Evolutionary conservation across 1,284 basidiomycete species (phyloP), one percentile per base, ranked within the genome.

Genomic region (Abortiporus biennis): DNA sequence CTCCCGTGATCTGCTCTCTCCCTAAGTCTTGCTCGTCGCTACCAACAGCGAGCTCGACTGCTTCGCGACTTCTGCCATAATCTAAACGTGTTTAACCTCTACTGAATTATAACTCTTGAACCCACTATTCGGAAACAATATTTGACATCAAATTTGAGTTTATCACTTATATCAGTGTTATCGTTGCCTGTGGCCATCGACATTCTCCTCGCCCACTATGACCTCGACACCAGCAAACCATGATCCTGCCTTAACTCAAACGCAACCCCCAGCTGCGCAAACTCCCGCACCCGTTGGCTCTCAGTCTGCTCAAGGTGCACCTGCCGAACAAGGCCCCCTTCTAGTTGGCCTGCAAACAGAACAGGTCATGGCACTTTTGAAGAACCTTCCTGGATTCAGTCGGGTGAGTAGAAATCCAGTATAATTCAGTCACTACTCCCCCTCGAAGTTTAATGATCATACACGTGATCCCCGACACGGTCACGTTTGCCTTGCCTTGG

Each of bases 341-440:
- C 44, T 23, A 13, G 53, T 43, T 23, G 44, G 45, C 56, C 47
- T 78, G 17, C 69, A 72, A 55, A 64, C 68, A 27, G 65, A 62
- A 41, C 74, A 77, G 56, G 65, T 80, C 40, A 65, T 78, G 57
- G 66, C 61, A 36, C 54, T 80, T 13, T 61, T 80, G 22, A 69
- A 71, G 44, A 66, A 67, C 40, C 54, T 78, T 19, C 72, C 76
- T 11, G 58, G 62, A 34, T 61, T 70, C 22, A 68, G 73, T 50
- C 62, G 61, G 54, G 42, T 48, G 23, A 50, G 35, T 47, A 44
- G 40, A 38, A 29, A 29, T 30, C 27, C 41, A 19, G 30, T 20
- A 20, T 15, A 23, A 21, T 13, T 9, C 24, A 6, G n/a, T 21
- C 15, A 6, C 43, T 19, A 15, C 15, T 4, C 4, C 5, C 19